Evolutionary conservation across 352 stramenopile species (phyloP).

Genomic region (Globisporangium rhizosaccharum): DNA sequence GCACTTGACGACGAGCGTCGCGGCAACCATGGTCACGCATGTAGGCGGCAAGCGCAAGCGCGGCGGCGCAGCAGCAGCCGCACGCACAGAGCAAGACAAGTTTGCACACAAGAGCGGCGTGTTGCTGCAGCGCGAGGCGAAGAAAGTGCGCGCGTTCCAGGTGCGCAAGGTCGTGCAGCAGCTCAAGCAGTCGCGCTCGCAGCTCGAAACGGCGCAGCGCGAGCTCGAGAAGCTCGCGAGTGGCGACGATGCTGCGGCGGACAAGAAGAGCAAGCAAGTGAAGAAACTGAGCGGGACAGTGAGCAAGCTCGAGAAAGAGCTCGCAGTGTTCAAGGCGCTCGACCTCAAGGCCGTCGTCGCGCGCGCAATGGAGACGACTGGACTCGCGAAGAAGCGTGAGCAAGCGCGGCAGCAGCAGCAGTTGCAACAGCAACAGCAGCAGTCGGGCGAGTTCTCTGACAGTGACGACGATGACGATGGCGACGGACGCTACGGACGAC

Average conservation of each 20-base stretch:
- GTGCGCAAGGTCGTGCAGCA: constrained; percentile 65
- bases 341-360: constrained; percentile 44
- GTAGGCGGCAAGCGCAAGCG: constrained; percentile 50
- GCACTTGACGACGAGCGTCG: background rate
- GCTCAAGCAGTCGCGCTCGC: constrained; percentile 56
- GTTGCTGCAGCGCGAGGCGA: constrained; percentile 67
- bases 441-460: constrained; percentile 3
- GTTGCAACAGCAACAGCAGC: constrained; percentile 10
- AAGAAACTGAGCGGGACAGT: constrained; percentile 38
- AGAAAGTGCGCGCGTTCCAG: constrained; percentile 66
- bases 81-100: constrained; percentile 55
- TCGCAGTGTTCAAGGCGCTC: constrained; percentile 46
- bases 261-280: constrained; percentile 36
- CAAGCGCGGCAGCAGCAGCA: constrained; percentile 17
- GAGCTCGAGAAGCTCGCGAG: background rate
- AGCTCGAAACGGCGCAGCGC: constrained; percentile 16
- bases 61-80: background rate
- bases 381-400: constrained; percentile 24
- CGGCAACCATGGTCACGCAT: background rate
- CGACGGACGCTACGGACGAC: background rate
- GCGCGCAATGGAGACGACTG: constrained; percentile 35
- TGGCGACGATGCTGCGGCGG: constrained; percentile 10
- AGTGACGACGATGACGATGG: constrained; percentile 12
- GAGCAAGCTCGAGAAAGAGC: constrained; percentile 44
- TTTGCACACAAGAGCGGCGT: constrained; percentile 67